phyloP scores from a whole-genome alignment of 805 yeast species.

The Tetrapisispora phaffii region DNA sequence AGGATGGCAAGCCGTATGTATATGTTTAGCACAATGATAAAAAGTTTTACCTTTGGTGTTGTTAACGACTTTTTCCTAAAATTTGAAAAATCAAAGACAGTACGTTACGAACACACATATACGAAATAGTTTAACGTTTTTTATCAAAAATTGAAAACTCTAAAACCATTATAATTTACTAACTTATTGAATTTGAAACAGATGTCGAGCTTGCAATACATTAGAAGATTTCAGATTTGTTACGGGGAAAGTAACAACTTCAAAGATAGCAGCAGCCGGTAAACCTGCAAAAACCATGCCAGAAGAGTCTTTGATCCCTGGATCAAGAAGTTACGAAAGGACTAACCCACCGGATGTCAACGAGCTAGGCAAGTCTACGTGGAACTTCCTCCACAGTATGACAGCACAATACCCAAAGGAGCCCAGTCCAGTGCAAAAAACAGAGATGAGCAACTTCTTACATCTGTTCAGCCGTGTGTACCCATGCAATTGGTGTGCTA shows the following conservation, averaged over 20 bases:
- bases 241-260: conserved; percentile 20
- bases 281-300: not conserved
- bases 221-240: conserved; percentile 71
- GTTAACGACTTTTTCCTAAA: not conserved
- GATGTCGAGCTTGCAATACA: conserved; percentile 84
- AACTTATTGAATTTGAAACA: conserved; percentile 15
- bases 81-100: not conserved
- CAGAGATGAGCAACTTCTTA: conserved; percentile 62
- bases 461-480: conserved; percentile 65
- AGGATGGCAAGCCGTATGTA: conserved; percentile 89
- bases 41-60: not conserved
- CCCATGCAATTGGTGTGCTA: conserved; percentile 92
- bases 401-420: conserved; percentile 79
- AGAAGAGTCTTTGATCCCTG: conserved; percentile 10
- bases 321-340: conserved; percentile 29
- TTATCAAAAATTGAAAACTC: not conserved
- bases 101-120: too few species aligned
- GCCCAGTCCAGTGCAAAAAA: conserved; percentile 56
- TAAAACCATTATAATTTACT: too few species aligned
- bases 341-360: conserved; percentile 84
- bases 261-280: conserved; percentile 1
- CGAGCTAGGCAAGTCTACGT: conserved; percentile 70
- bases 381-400: conserved; percentile 85
- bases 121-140: too few species aligned
- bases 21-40: not conserved